Base-by-base conservation (phyloP, 371 early-diverging fungal species). In the Actinomortierella ambigua region DNA sequence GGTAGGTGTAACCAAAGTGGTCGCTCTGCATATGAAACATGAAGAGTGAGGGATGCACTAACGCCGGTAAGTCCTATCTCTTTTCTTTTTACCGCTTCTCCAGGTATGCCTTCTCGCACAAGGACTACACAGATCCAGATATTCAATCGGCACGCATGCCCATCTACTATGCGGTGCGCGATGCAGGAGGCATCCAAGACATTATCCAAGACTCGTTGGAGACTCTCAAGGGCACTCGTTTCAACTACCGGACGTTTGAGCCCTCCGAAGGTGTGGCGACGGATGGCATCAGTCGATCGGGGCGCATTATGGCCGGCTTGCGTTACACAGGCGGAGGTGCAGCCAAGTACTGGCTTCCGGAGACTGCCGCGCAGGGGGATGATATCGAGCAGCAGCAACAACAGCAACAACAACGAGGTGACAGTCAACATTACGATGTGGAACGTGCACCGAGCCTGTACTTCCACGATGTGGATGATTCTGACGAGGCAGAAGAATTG, bases 181-280 rank as follows among this genome's bases (percentile, higher is more conserved):
- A 97, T 59, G 90, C 94, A 1, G 65, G 93, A 47, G 96, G 96
- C 0, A 53, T 92, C 26, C 85, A 87, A 59, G 97, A 97, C 61
- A 88, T 97, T 13, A 58, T 91, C 20, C 80, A 88, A 76, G 98
- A 97, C 62, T 83, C 92, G 1, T 54, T 86, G 18, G 90, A 90
- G 62, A 93, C 95, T 0, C 77, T 93, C 48, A 81, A 82, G 18
- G 95, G 95, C 0, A 85, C 87, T 2, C 75, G 81, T 27, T 95
- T 94, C 77, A 92, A 85, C 17, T 92, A 93, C 69, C 78, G 87
- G 34, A 83, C 91, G 6, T 93, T 93, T 83, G 94, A 92, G 48
- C 90, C 93, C 0, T 85, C 88, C 1, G 90, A 88, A 64, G 85
- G 86, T 17, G 84, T 84, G 1, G 82, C 86, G 15, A 80, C 83